phyloP scores from a whole-genome alignment of 148 eudicot species.

The Rhododendron kiyosumense region DNA sequence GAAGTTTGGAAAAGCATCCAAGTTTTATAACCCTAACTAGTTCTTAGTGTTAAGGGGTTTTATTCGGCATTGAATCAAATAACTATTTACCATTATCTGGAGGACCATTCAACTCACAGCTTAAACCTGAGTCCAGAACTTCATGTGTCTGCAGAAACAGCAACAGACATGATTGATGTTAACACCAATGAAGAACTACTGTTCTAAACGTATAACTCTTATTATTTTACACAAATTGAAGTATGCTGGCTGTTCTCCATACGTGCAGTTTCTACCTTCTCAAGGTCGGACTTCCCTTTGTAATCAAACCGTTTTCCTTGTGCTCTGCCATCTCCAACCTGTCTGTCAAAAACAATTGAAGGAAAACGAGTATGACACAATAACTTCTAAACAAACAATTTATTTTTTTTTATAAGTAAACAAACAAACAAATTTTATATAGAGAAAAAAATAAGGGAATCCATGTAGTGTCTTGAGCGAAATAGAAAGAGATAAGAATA shows the following conservation, averaged over 20 bases:
- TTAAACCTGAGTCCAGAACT: slow-evolving; percentile 37
- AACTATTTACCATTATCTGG: slow-evolving; percentile 3
- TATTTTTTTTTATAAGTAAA: no score
- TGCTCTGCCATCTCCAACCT: slow-evolving; percentile 31
- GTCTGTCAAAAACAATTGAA: slow-evolving; percentile 38
- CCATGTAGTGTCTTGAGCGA: background rate
- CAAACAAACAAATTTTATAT: background rate
- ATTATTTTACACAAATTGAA: background rate
- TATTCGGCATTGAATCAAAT: slow-evolving; percentile 3
- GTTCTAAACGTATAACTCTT: background rate
- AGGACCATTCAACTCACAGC: slow-evolving; percentile 35
- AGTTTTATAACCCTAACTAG: background rate
- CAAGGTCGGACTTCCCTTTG: slow-evolving; percentile 26
- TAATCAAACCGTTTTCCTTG: slow-evolving; percentile 25
- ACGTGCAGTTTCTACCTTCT: slow-evolving; percentile 38
- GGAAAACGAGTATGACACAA: slow-evolving; percentile 13
- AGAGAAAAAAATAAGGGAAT: background rate
- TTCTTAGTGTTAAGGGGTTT: background rate
- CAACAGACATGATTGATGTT: slow-evolving; percentile 8
- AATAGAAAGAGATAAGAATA: background rate
- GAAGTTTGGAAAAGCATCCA: background rate
- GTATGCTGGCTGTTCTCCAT: background rate
- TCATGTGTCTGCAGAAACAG: slow-evolving; percentile 39
- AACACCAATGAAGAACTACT: background rate
- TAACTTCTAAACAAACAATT: background rate